phyloP scores from a whole-genome alignment of 108 stramenopile species.

The Cyclotella atomus region DNA sequence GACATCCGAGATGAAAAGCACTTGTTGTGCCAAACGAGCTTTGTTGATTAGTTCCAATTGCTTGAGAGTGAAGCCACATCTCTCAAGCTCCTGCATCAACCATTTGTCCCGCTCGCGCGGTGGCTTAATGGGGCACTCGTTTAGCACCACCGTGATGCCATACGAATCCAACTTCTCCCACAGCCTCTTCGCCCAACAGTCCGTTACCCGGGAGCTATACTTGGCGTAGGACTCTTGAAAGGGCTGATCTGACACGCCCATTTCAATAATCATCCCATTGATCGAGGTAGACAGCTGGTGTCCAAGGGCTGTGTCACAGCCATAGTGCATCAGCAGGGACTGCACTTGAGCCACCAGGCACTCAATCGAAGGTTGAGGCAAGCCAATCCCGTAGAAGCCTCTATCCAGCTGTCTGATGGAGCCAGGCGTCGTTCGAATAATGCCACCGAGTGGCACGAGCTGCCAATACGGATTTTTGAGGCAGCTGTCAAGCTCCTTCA shows the following conservation, averaged over 20 bases:
- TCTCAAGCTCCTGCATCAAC: background rate
- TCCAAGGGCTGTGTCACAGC: background rate
- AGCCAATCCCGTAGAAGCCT: background rate
- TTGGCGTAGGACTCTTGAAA: background rate
- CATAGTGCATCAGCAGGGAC: background rate
- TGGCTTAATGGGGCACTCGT: background rate
- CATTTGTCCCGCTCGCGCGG: background rate
- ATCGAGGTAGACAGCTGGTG: background rate
- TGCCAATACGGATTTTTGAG: too few species aligned
- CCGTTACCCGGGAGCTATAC: background rate
- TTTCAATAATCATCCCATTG: background rate
- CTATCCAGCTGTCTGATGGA: too few species aligned
- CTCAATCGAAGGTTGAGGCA: background rate
- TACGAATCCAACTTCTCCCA: background rate
- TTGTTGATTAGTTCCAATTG: background rate
- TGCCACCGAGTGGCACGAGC: too few species aligned
- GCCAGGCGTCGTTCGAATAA: too few species aligned
- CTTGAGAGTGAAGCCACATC: background rate
- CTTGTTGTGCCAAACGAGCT: background rate
- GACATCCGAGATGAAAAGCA: background rate
- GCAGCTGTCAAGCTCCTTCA: background rate
- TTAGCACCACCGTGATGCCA: background rate
- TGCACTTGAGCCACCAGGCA: background rate
- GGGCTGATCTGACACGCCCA: background rate
- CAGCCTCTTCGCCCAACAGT: background rate